A percentile compares a stretch with the other conserved stretches of the same genome.
Evolutionary conservation across 345 rosid species (phyloP).

Genomic region (Camelina hispida): DNA sequence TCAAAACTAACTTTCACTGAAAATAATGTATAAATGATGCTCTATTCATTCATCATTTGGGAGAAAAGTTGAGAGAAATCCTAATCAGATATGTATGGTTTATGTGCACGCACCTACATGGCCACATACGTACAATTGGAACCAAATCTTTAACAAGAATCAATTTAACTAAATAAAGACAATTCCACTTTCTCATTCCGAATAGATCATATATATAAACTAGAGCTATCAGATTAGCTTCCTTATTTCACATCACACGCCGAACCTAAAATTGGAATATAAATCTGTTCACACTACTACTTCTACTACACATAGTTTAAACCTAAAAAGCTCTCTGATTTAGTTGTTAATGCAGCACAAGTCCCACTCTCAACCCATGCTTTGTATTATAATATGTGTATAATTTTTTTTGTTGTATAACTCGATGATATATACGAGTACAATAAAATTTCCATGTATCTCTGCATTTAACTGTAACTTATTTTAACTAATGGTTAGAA

Average conservation of each 20-base stretch:
- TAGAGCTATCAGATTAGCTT: slow-evolving; percentile 10
- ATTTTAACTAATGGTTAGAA: background rate
- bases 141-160: background rate
- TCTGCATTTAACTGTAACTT: background rate
- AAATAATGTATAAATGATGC: background rate
- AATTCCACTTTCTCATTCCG: background rate
- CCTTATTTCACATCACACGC: slow-evolving; percentile 28
- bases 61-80: background rate
- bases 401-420: background rate
- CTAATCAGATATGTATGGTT: background rate
- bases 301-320: slow-evolving; percentile 7
- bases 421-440: background rate
- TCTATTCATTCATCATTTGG: background rate
- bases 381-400: background rate
- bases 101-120: background rate
- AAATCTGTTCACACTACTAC: slow-evolving; percentile 35
- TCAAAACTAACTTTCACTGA: background rate
- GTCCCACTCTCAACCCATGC: slow-evolving; percentile 34
- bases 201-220: background rate
- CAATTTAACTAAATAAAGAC: background rate
- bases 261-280: slow-evolving; percentile 36
- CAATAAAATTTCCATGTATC: background rate
- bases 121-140: background rate
- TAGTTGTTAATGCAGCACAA: slow-evolving; percentile 13
- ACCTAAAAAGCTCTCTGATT: slow-evolving; percentile 15